These are phyloP conservation scores for Apiotrichum domesticum DNA, from an alignment of 1,284 basidiomycete genomes.

Conservation along the genomic window DNA sequence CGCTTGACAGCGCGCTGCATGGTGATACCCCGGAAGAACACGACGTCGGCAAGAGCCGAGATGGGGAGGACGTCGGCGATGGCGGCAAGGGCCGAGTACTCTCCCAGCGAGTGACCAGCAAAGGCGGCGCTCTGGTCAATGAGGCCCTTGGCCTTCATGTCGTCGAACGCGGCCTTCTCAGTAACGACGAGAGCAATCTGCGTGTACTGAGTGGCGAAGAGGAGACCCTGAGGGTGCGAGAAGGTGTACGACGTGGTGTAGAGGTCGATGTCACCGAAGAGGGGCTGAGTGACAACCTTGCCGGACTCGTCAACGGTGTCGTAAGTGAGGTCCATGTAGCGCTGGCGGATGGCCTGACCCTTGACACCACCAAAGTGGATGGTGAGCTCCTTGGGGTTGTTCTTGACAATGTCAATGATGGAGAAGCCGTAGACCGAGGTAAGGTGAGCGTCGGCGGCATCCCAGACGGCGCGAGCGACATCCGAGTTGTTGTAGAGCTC, in stretches of 20 bases:
- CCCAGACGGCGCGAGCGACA: constrained; percentile 94
- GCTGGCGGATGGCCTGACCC: constrained; percentile 92
- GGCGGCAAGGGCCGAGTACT: constrained; percentile 95
- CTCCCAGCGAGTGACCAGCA: constrained; percentile 95
- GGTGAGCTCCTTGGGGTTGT: constrained; percentile 94
- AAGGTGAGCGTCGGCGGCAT: constrained; percentile 87
- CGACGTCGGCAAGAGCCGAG: constrained; percentile 93
- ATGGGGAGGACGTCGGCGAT: constrained; percentile 94
- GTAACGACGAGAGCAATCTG: constrained; percentile 97
- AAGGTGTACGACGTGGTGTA: constrained; percentile 95
- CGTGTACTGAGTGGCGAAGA: constrained; percentile 97
- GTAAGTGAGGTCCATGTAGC: constrained; percentile 99
- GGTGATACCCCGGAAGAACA: constrained; percentile 98
- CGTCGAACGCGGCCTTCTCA: constrained; percentile 95
- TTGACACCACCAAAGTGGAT: constrained; percentile 99
- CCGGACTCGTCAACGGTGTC: constrained; percentile 94
- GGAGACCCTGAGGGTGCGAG: constrained; percentile 87
- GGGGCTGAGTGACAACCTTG: constrained; percentile 84
- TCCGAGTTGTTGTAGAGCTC: constrained; percentile 89
- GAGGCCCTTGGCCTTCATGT: constrained; percentile 93
- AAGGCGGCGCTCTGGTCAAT: constrained; percentile 88
- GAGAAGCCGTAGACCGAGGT: constrained; percentile 92
- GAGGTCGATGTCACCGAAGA: constrained; percentile 86
- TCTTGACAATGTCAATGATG: constrained; percentile 96
- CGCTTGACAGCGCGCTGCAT: constrained; percentile 98